These are phyloP conservation scores for Moesziomyces sp. DNA, from an alignment of 1,284 basidiomycete genomes.

Conservation along the genomic window DNA sequence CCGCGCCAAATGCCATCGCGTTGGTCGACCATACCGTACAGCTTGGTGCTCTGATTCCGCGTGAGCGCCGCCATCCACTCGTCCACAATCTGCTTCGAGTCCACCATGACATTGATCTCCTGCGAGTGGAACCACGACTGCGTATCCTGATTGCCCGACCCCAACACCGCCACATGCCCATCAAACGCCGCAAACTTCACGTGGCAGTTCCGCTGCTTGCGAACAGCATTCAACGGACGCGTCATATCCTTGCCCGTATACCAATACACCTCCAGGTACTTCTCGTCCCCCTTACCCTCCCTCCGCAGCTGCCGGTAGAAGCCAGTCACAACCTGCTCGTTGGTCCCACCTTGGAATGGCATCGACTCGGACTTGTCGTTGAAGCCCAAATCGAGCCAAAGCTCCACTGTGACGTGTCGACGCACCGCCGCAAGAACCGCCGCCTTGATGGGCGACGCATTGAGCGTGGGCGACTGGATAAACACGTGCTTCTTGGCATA, in stretches of 20 bases:
- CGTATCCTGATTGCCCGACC: slow-evolving; percentile 75
- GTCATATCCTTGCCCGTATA: slow-evolving; percentile 77
- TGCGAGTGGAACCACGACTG: slow-evolving; percentile 83
- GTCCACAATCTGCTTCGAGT: slow-evolving; percentile 73
- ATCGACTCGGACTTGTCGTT: slow-evolving; percentile 74
- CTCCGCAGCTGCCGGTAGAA: slow-evolving; percentile 71
- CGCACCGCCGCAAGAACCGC: slow-evolving; percentile 75
- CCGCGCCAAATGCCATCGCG: slow-evolving; percentile 79
- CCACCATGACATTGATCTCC: slow-evolving; percentile 81
- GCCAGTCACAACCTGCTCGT: slow-evolving; percentile 78
- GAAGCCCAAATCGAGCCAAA: slow-evolving; percentile 69
- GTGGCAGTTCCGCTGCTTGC: slow-evolving; percentile 79
- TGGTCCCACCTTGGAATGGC: slow-evolving; percentile 82
- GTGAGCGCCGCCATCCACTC: slow-evolving; percentile 77
- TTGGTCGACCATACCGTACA: slow-evolving; percentile 74
- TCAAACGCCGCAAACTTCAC: slow-evolving; percentile 79
- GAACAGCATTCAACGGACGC: slow-evolving; percentile 77
- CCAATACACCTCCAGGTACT: slow-evolving; percentile 76
- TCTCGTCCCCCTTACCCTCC: slow-evolving; percentile 68
- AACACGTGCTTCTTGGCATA: slow-evolving; percentile 79
- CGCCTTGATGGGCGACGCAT: slow-evolving; percentile 77
- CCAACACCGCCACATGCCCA: slow-evolving; percentile 77
- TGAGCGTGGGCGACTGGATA: slow-evolving; percentile 77
- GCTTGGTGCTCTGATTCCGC: slow-evolving; percentile 78
- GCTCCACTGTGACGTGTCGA: slow-evolving; percentile 75